Conservation (phyloP, 2,329 filamentous ascomycete species). For the Pleurostoma richardsiae region DNA sequence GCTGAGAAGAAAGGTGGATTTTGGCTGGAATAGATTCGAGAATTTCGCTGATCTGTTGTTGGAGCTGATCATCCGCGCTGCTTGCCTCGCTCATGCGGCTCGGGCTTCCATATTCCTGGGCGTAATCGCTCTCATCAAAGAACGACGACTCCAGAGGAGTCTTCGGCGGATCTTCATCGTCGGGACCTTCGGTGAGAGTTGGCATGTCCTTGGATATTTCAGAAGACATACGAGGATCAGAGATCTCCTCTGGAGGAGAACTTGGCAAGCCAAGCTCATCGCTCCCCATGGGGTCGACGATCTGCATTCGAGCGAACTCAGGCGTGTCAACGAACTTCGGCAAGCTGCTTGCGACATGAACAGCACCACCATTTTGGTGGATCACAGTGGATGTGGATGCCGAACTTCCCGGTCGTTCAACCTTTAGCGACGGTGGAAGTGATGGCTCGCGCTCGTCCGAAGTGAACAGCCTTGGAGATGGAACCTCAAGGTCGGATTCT, state of each 20-base stretch:
- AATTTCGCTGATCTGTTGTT: conserved; percentile 75
- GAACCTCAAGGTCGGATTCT: too few relatives aligned
- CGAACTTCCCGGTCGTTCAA: too few relatives aligned
- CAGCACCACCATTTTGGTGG: conserved; percentile 30
- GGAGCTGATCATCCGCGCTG: conserved; percentile 62
- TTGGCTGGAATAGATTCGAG: conserved; percentile 72
- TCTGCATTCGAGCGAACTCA: conserved; percentile 26
- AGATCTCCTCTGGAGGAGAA: conserved; percentile 37
- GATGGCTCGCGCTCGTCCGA: too few relatives aligned
- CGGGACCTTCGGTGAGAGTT: conserved; percentile 33
- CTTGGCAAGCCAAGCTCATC: conserved; percentile 40
- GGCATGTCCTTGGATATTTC: conserved; percentile 40
- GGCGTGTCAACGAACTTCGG: conserved; percentile 41
- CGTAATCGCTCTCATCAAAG: conserved; percentile 39
- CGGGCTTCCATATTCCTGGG: conserved; percentile 26
- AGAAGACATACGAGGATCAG: conserved; percentile 29
- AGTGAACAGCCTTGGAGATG: too few relatives aligned
- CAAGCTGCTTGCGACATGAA: conserved; percentile 33
- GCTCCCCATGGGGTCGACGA: conserved; percentile 22
- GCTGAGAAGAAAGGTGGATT: conserved; percentile 65
- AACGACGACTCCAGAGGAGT: conserved; percentile 38
- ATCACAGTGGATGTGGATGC: conserved; percentile 29
- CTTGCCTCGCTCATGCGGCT: conserved; percentile 26
- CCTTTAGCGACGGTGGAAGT: too few relatives aligned
- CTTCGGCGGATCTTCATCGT: conserved; percentile 34